Percentiles rank a stretch among this genome's conserved stretches.
phyloP scores from a whole-genome alignment of 2,329 filamentous ascomycete genomes.

The Colletotrichum agaves region DNA sequence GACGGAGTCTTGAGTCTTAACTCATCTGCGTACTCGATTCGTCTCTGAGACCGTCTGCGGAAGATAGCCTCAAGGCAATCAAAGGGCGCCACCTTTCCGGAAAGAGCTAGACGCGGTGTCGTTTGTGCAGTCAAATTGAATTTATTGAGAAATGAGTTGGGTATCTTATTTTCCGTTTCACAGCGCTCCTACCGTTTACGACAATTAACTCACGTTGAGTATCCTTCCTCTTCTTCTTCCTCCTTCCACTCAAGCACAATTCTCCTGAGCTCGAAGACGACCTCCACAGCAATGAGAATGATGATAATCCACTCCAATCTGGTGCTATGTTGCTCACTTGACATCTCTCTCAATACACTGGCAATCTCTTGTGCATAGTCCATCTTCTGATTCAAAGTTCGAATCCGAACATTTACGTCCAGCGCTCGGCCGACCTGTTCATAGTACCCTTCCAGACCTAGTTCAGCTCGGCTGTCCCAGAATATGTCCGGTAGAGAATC shows the following conservation, averaged over 20 bases:
- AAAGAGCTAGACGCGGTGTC: too few species aligned
- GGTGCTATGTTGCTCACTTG: constrained; percentile 90
- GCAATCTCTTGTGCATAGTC: constrained; percentile 98
- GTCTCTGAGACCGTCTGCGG: too few species aligned
- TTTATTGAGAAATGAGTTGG: constrained; percentile 6
- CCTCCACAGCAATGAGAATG: constrained; percentile 89
- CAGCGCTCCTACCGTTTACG: background rate
- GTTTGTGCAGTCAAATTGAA: too few species aligned
- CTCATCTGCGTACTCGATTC: too few species aligned
- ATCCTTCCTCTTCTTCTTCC: constrained; percentile 44
- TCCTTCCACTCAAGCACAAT: constrained; percentile 71
- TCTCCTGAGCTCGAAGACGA: constrained; percentile 84
- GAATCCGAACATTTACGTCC: constrained; percentile 91
- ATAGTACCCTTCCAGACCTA: constrained; percentile 93
- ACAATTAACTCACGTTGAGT: too few species aligned
- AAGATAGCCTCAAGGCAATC: too few species aligned
- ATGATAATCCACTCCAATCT: constrained; percentile 97
- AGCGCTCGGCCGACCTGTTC: constrained; percentile 90
- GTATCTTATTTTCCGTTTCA: constrained; percentile 1
- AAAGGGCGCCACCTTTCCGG: too few species aligned
- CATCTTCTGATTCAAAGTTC: constrained; percentile 94
- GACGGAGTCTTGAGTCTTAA: too few species aligned
- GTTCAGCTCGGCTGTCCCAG: constrained; percentile 91
- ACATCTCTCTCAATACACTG: constrained; percentile 84
- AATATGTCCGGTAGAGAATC: constrained; percentile 96